Evolutionary conservation across 371 early-diverging fungal species (phyloP), one percentile per base, ranked within the genome.

Genomic region (Apophysomyces variabilis): DNA sequence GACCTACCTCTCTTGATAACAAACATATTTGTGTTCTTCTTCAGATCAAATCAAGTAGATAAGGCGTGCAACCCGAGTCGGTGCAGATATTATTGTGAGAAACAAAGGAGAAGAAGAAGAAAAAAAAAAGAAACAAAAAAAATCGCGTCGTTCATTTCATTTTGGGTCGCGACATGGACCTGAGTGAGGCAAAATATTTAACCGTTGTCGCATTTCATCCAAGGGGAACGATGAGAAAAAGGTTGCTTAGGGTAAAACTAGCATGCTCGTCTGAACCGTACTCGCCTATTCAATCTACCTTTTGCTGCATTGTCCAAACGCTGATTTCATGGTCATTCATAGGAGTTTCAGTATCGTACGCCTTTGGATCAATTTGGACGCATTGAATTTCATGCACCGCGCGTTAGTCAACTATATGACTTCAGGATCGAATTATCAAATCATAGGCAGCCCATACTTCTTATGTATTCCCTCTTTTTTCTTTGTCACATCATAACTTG

Each of bases 1-100:
- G 21, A 36, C 14, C 43, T 84, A 89, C 92, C 89, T 86, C 93
- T 71, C 77, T 92, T 92, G 67, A 87, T 73, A 62, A 92, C 93
- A 78, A 87, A 90, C 93, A 92, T 92, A 57, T n/a, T 50, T 37
- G 63, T 14, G 37, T 54, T 50, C 39, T 11, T 47, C 35, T 45
- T 39, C 16, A 26, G 12, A 37, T 47, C 37, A 47, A 46, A 37
- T 18, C 35, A 41, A 64, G 38, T 36, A 56, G 57, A 38, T 54
- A 64, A 38, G 14, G 8, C 3, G 38, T 18, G 38, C n/a, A 60
- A 18, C 36, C 32, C 26, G 18, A 38, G 44, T 21, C 13, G 60
- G 18, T 60, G 32, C 21, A 38, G 32, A 32, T 18, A 41, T 45
- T 45, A 35, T 60, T 39, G 21, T 39, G 41, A 21, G 26, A 38